Evolutionary conservation across 2,329 filamentous ascomycete species (phyloP).

Genomic region (Stemphylium vesicarium): DNA sequence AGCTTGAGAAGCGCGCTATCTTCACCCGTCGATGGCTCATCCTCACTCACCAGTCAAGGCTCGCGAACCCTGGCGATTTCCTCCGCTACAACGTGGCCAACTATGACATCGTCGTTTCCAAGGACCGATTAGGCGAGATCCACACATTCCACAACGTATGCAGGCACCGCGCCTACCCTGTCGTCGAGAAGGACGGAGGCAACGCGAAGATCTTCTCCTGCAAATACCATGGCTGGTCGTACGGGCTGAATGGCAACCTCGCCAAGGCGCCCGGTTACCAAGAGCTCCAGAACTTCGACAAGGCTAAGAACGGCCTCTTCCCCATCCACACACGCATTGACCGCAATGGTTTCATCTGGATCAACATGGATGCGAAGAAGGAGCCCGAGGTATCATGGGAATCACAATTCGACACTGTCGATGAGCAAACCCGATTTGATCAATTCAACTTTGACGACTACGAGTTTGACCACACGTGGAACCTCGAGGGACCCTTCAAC

Average conservation of each 20-base stretch:
- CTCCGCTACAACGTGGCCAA: conserved; percentile 56
- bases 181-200: conserved; percentile 48
- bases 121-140: conserved; percentile 47
- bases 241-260: conserved; percentile 51
- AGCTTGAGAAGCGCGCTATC: conserved; percentile 57
- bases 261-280: conserved; percentile 55
- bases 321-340: conserved; percentile 45
- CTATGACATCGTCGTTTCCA: conserved; percentile 51
- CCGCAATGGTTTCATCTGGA: conserved; percentile 44
- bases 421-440: conserved; percentile 44
- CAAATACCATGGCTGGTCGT: conserved; percentile 57
- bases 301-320: conserved; percentile 44
- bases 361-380: conserved; percentile 46
- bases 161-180: conserved; percentile 54
- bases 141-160: conserved; percentile 56
- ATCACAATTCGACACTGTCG: conserved; percentile 37
- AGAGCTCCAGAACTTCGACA: conserved; percentile 49
- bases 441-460: conserved; percentile 52
- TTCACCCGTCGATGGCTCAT: conserved; percentile 64
- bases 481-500: conserved; percentile 41
- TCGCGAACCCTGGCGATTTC: conserved; percentile 63
- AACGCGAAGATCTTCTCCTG: conserved; percentile 52
- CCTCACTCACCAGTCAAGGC: conserved; percentile 60
- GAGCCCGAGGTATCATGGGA: conserved; percentile 40
- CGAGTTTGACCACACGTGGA: conserved; percentile 52